Evolutionary conservation across 1,284 basidiomycete genomes (phyloP), one percentile per base, ranked within the genome.

Genomic region (Dichomitus squalens): DNA sequence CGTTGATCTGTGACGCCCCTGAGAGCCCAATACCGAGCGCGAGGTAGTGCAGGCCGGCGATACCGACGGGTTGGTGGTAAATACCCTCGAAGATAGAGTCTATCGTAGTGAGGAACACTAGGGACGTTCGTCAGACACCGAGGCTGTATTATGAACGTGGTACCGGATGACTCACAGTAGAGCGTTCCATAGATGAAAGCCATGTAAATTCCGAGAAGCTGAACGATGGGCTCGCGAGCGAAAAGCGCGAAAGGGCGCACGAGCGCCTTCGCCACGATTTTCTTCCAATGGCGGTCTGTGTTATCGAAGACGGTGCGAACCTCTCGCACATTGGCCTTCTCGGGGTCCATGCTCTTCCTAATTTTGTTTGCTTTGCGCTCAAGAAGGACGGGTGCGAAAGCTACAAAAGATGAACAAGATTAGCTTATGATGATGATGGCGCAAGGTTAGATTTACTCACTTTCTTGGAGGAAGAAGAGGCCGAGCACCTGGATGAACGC

Each of bases 51-150:
- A 85, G 69, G 0, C 81, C 87, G 0, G 85, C 79, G 48, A 90
- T 86, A 47, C 83, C 80, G 39, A 79, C 68, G 1, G 67, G 58
- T 70, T 87, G 67, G 25, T 71, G 64, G 61, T 90, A 89, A 0
- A 76, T 68, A 2, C 72, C 73, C 49, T 76, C 71, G 64, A 85
- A 93, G 23, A 90, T 88, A 0, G 70, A 61, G 0, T 86, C 82
- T 20, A 92, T 86, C 0, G 82, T 86, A 0, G 88, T 88, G 43
- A 92, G 72, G 64, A 89, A 76, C 7, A 87, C 78, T 79, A 75
- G 2, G 12, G 4, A 12, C 20, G 8, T 1, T 3, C 3, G 6
- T n/a, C 47, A n/a, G 49, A 36, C 7, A 47, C 11, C 2, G n/a
- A 16, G 5, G 18, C 3, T 12, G 9, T n/a, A 27, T 33, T 20